Evolutionary conservation across 345 rosid species (phyloP).

Genomic region (Salix purpurea): DNA sequence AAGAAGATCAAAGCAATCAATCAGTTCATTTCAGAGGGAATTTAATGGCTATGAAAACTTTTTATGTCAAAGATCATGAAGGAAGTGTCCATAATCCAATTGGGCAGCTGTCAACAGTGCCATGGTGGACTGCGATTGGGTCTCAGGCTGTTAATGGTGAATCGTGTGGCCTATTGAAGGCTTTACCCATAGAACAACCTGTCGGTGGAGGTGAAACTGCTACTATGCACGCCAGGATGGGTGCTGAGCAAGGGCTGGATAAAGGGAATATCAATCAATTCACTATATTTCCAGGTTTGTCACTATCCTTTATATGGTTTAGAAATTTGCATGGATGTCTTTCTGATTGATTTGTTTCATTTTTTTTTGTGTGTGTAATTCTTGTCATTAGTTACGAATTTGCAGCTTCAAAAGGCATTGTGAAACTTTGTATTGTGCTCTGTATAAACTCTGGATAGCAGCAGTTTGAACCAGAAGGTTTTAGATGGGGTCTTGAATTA

Average conservation of each 20-base stretch:
- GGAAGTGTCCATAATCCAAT: slow-evolving; percentile 42
- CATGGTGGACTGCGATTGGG: slow-evolving; percentile 63
- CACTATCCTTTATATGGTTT: background rate
- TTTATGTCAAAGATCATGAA: slow-evolving; percentile 60
- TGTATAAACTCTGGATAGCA: background rate
- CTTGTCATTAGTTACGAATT: background rate
- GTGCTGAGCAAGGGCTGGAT: slow-evolving; percentile 30
- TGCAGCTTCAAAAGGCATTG: background rate
- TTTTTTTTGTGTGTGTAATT: background rate
- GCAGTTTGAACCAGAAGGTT: background rate
- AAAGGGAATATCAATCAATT: slow-evolving; percentile 47
- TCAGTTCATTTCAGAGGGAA: slow-evolving; percentile 7
- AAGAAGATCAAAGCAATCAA: background rate
- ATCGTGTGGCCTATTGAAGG: slow-evolving; percentile 41
- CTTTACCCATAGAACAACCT: slow-evolving; percentile 35
- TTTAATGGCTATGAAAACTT: slow-evolving; percentile 75
- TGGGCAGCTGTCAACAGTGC: slow-evolving; percentile 47
- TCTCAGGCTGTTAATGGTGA: slow-evolving; percentile 50
- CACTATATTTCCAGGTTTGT: slow-evolving; percentile 58
- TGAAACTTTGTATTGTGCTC: background rate
- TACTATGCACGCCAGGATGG: slow-evolving; percentile 30
- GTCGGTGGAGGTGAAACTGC: slow-evolving; percentile 28
- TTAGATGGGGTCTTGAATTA: background rate
- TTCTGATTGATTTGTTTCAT: background rate
- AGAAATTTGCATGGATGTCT: background rate